Evolutionary conservation across 192 early-diverging fungal genomes (phyloP).

Genomic region (Backusella luteola): DNA sequence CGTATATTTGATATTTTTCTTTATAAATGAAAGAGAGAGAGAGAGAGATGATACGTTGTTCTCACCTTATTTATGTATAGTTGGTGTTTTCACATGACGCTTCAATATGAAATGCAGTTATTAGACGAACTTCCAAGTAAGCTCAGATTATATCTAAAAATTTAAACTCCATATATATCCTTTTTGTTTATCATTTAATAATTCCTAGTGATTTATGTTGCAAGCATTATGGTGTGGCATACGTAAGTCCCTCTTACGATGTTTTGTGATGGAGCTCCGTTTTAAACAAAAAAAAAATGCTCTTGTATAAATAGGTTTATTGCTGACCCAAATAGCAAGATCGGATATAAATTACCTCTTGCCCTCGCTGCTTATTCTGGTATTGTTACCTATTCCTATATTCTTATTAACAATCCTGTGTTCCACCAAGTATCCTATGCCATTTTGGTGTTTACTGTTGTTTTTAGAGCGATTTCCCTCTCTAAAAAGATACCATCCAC

Average conservation of each 20-base stretch:
- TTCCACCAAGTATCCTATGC: constrained; percentile 68
- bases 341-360: constrained; percentile 42
- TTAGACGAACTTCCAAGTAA: constrained; percentile 79
- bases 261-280: neutral
- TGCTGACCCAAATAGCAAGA: constrained; percentile 42
- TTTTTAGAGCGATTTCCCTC: constrained; percentile 48
- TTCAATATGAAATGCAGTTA: constrained; percentile 70
- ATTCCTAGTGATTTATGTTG: constrained; percentile 55
- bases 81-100: constrained; percentile 77
- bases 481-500: constrained; percentile 30
- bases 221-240: constrained; percentile 52
- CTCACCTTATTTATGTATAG: constrained; percentile 6
- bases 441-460: constrained; percentile 48
- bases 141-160: neutral
- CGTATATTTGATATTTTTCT: neutral
- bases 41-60: neutral
- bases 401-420: constrained; percentile 65
- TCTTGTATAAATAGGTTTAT: constrained; percentile 37
- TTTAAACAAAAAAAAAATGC: neutral
- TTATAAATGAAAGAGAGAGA: neutral
- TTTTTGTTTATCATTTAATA: neutral
- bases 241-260: constrained; percentile 25
- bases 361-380: constrained; percentile 51
- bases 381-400: constrained; percentile 56
- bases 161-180: neutral